Evolutionary conservation across 805 yeast genomes (phyloP).

Genomic region (Torulaspora microellipsoides): DNA sequence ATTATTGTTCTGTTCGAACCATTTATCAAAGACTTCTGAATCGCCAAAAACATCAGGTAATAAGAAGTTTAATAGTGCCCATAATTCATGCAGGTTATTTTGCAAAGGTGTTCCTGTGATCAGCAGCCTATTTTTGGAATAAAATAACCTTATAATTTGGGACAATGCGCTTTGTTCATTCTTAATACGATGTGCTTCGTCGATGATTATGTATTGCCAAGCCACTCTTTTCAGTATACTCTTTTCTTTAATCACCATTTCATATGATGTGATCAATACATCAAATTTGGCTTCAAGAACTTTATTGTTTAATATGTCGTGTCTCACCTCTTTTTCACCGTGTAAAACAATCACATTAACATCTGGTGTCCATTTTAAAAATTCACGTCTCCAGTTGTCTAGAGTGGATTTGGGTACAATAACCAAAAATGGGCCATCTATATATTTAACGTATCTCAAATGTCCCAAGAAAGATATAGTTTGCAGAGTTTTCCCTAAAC

Average conservation of each 20-base stretch:
- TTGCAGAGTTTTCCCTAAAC: slow-evolving; percentile 92
- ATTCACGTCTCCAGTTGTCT: slow-evolving; percentile 95
- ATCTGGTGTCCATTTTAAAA: slow-evolving; percentile 93
- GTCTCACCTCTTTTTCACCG: slow-evolving; percentile 83
- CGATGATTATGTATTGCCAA: slow-evolving; percentile 93
- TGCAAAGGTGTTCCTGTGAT: slow-evolving; percentile 97
- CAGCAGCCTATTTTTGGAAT: slow-evolving; percentile 75
- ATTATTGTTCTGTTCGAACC: slow-evolving; percentile 58
- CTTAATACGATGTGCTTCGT: slow-evolving; percentile 95
- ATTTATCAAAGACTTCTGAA: slow-evolving; percentile 81
- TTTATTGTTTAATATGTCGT: slow-evolving; percentile 50
- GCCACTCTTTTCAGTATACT: slow-evolving; percentile 69
- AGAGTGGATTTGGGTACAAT: slow-evolving; percentile 94
- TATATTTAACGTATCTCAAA: slow-evolving; percentile 66
- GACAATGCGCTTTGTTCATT: slow-evolving; percentile 90
- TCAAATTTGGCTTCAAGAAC: slow-evolving; percentile 77
- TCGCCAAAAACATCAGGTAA: slow-evolving; percentile 95
- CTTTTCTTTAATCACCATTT: slow-evolving; percentile 89
- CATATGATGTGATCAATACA: slow-evolving; percentile 86
- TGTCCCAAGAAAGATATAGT: slow-evolving; percentile 90
- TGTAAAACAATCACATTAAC: slow-evolving; percentile 80
- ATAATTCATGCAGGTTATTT: slow-evolving; percentile 88
- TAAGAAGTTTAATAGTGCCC: slow-evolving; percentile 90
- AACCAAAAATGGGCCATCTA: slow-evolving; percentile 86
- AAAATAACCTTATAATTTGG: slow-evolving; percentile 84